Percentiles rank a stretch among this genome's conserved stretches.
Evolutionary conservation across 129 eudicot genomes (phyloP).

Genomic region (Escallonia rubra): DNA sequence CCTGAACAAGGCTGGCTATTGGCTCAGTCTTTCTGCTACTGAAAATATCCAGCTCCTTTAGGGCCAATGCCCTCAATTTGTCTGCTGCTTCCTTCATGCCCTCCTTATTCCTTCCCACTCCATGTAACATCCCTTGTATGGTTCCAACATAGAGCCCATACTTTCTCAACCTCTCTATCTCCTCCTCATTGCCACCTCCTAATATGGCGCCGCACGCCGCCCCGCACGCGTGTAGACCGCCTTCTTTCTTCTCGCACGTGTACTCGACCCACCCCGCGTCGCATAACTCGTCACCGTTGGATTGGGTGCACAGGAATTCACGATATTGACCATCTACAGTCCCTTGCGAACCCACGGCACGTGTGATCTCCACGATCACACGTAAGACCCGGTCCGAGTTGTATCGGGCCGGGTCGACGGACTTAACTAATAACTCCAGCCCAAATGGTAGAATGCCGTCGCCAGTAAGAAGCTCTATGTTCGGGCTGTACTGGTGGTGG

Average conservation of each 20-base stretch:
- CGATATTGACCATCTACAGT: slow-evolving; percentile 27
- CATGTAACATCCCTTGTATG: slow-evolving; percentile 29
- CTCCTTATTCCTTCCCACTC: slow-evolving; percentile 11
- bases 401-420: slow-evolving; percentile 12
- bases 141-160: slow-evolving; percentile 49
- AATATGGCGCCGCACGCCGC: slow-evolving; percentile 66
- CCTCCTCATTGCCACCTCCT: slow-evolving; percentile 61
- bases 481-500: slow-evolving; percentile 25
- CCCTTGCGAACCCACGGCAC: slow-evolving; percentile 41
- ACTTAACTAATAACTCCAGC: slow-evolving; percentile 43
- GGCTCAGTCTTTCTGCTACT: slow-evolving; percentile 14
- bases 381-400: slow-evolving; percentile 28
- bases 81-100: slow-evolving; percentile 11
- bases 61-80: slow-evolving; percentile 34
- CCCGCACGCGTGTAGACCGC: slow-evolving; percentile 48
- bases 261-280: slow-evolving; percentile 4
- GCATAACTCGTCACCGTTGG: not conserved
- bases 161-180: slow-evolving; percentile 45
- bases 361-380: slow-evolving; percentile 45
- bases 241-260: slow-evolving; percentile 36
- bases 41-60: slow-evolving; percentile 41
- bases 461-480: slow-evolving; percentile 54
- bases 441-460: slow-evolving; percentile 62
- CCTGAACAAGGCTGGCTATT: slow-evolving; percentile 23
- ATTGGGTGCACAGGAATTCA: not conserved